Evolutionary conservation across 306 rosid species (phyloP).

Genomic region (Lablab purpureus): DNA sequence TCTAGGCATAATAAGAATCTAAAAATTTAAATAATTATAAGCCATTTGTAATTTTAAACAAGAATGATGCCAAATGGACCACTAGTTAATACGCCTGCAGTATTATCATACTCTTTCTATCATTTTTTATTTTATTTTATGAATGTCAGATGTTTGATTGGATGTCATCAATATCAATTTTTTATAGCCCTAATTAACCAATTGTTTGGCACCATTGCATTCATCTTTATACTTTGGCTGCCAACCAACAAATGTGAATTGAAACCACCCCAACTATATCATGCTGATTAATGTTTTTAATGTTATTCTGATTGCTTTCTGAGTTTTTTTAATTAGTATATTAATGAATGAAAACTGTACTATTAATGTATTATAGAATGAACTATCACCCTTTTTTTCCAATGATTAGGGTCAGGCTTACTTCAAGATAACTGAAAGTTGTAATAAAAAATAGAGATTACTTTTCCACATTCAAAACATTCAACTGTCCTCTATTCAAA

Average conservation of each 20-base stretch:
- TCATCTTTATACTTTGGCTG: not conserved
- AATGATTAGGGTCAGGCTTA: constrained; percentile 1
- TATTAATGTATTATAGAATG: not conserved
- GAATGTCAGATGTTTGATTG: not conserved
- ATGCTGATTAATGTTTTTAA: not conserved
- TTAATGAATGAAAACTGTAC: too few relatives aligned
- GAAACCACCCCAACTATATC: constrained; percentile 13
- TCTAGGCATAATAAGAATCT: constrained; percentile 14
- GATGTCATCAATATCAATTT: constrained; percentile 11
- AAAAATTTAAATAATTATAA: not conserved
- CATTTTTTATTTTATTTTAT: constrained; percentile 1
- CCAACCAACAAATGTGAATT: constrained; percentile 28
- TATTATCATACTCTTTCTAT: not conserved
- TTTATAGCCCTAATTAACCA: constrained; percentile 28
- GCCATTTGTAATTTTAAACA: not conserved
- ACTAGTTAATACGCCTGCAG: constrained; percentile 8
- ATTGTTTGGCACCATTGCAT: constrained; percentile 7
- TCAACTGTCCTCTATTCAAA: constrained; percentile 19
- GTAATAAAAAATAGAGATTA: constrained; percentile 9
- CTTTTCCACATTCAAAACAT: constrained; percentile 21
- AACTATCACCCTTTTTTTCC: not conserved
- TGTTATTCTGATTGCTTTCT: not conserved
- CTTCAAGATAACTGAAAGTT: not conserved
- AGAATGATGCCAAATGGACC: constrained; percentile 12
- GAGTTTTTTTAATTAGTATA: not conserved